Percentiles rank a stretch among this genome's conserved stretches.
These are phyloP conservation scores for Cudoniella acicularis DNA, from an alignment of 495 filamentous ascomycete species.

Conservation along the genomic window DNA sequence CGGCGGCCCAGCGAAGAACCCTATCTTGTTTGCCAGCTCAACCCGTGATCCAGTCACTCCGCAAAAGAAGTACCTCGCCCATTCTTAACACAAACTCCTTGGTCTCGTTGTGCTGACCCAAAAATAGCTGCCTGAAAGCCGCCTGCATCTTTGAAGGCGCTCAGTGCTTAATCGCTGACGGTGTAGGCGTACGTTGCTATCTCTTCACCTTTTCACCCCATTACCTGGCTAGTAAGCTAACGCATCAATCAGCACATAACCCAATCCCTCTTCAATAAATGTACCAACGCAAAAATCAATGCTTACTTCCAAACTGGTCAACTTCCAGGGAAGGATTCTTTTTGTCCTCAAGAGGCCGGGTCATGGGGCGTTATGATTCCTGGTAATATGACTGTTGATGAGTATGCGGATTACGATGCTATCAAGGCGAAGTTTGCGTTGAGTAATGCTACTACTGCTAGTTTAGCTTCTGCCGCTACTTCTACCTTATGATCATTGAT, in stretches of 20 bases:
- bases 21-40: constrained; percentile 17
- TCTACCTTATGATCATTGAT: too few relatives aligned
- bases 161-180: too few relatives aligned
- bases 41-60: constrained; percentile 16
- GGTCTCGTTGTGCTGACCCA: background rate
- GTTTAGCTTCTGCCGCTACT: too few relatives aligned
- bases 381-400: too few relatives aligned
- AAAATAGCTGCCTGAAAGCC: background rate
- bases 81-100: background rate
- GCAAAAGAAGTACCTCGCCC: constrained; percentile 8
- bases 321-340: constrained; percentile 5
- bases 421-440: too few relatives aligned
- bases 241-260: background rate
- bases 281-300: constrained; percentile 4
- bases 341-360: too few relatives aligned
- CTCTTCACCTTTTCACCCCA: constrained; percentile 7
- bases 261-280: constrained; percentile 8
- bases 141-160: too few relatives aligned
- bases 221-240: background rate
- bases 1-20: constrained; percentile 13
- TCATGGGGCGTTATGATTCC: too few relatives aligned
- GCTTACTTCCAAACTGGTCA: constrained; percentile 10
- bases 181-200: too few relatives aligned
- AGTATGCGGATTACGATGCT: too few relatives aligned
- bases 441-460: too few relatives aligned